These are phyloP conservation scores for Trichosporon sp. DNA, from an alignment of 1,284 basidiomycete genomes.

Conservation along the genomic window DNA sequence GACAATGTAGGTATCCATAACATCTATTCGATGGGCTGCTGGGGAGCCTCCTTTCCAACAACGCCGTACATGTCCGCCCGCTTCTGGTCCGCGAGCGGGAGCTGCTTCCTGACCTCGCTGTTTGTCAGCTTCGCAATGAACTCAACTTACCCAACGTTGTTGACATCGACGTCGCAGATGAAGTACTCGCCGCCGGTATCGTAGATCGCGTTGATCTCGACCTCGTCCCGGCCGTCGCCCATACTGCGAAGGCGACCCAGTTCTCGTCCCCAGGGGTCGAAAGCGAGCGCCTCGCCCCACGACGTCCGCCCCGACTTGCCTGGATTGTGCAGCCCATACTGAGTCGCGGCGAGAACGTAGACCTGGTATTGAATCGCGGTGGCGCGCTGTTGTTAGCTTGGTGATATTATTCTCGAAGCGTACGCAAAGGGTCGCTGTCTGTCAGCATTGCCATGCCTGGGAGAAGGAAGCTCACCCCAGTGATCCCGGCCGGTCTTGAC, in stretches of 20 bases:
- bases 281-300: constrained; percentile 52
- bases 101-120: constrained; percentile 43
- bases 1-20: neutral
- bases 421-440: constrained; percentile 38
- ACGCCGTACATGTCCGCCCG: constrained; percentile 44
- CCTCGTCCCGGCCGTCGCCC: constrained; percentile 37
- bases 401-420: neutral
- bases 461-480: constrained; percentile 41
- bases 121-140: constrained; percentile 24
- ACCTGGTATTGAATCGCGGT: constrained; percentile 50
- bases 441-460: neutral
- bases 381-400: constrained; percentile 33
- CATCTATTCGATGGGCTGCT: constrained; percentile 11
- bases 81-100: constrained; percentile 52
- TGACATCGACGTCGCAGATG: constrained; percentile 41
- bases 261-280: constrained; percentile 47
- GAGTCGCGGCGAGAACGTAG: constrained; percentile 53
- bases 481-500: constrained; percentile 57
- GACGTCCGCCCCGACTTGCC: constrained; percentile 32
- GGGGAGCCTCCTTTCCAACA: constrained; percentile 29
- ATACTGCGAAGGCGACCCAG: constrained; percentile 45
- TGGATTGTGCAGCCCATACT: constrained; percentile 48
- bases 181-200: constrained; percentile 44
- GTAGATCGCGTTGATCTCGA: constrained; percentile 33
- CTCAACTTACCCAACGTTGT: constrained; percentile 36